These are phyloP conservation scores for Hamamelis virginiana DNA, from an alignment of 164 flowering plant species.

Conservation along the genomic window DNA sequence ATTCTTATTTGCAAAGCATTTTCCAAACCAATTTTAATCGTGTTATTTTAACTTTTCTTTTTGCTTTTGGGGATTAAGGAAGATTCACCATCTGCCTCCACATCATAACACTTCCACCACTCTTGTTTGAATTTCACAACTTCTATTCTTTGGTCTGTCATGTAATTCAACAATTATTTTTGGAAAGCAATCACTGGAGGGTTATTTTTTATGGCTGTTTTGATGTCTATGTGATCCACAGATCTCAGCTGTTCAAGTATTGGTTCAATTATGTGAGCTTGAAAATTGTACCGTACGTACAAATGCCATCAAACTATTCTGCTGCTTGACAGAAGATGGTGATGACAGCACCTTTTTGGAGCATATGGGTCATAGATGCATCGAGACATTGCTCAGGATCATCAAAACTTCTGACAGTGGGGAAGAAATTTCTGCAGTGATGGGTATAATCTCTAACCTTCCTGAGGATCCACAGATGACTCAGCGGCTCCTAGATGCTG, in stretches of 20 bases:
- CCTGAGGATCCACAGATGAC: slow-evolving; percentile 35
- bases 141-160: background rate
- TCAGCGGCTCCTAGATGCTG: slow-evolving; percentile 45
- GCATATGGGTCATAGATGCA: slow-evolving; percentile 33
- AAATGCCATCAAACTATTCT: slow-evolving; percentile 48
- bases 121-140: background rate
- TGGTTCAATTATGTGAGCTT: slow-evolving; percentile 43
- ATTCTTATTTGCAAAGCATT: too few species aligned
- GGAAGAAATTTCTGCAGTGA: slow-evolving; percentile 45
- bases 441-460: slow-evolving; percentile 50
- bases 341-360: slow-evolving; percentile 31
- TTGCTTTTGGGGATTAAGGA: too few species aligned
- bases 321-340: slow-evolving; percentile 44
- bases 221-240: slow-evolving; percentile 14
- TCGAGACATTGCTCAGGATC: slow-evolving; percentile 38
- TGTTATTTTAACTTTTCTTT: too few species aligned
- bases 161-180: too few species aligned
- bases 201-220: too few species aligned
- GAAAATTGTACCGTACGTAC: slow-evolving; percentile 32
- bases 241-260: slow-evolving; percentile 41
- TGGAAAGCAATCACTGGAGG: too few species aligned
- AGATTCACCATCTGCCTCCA: background rate
- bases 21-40: too few species aligned
- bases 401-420: slow-evolving; percentile 34
- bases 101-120: too few species aligned